A percentile compares a stretch with the other conserved stretches of the same genome.
Evolutionary conservation across 345 rosid species (phyloP).

Genomic region (Hypericum androsaemum): DNA sequence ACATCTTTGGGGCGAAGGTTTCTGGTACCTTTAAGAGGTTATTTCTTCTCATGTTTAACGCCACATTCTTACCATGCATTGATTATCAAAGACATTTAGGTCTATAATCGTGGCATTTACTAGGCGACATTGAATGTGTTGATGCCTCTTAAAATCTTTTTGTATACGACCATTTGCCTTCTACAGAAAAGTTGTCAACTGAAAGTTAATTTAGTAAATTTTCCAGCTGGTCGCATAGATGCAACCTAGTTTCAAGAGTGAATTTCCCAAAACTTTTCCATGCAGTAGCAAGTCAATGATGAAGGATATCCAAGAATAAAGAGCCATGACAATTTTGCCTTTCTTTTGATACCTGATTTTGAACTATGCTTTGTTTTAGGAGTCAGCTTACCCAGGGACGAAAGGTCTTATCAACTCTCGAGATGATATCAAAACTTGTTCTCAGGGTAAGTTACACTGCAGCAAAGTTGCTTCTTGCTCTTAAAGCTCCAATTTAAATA

Average conservation of each 20-base stretch:
- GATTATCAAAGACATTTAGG: neutral
- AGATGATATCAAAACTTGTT: slow-evolving; percentile 73
- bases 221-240: too few relatives aligned
- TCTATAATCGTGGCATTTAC: neutral
- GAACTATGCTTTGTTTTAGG: slow-evolving; percentile 29
- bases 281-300: too few relatives aligned
- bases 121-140: too few relatives aligned
- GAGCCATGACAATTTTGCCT: neutral
- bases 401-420: slow-evolving; percentile 66
- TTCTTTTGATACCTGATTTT: neutral
- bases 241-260: too few relatives aligned
- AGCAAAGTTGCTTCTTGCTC: neutral
- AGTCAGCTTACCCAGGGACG: slow-evolving; percentile 83
- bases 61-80: slow-evolving; percentile 3
- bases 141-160: too few relatives aligned
- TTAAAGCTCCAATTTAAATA: too few relatives aligned
- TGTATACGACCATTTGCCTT: too few relatives aligned
- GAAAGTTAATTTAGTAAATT: too few relatives aligned
- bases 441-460: slow-evolving; percentile 44
- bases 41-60: slow-evolving; percentile 10
- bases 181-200: too few relatives aligned
- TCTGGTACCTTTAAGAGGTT: slow-evolving; percentile 98
- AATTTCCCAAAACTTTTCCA: too few relatives aligned
- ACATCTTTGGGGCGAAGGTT: slow-evolving; percentile 79
- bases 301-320: neutral